Evolutionary conservation across 768 basidiomycete species (phyloP), one percentile per base, ranked within the genome.

Genomic region (Phaffia tasmanica): DNA sequence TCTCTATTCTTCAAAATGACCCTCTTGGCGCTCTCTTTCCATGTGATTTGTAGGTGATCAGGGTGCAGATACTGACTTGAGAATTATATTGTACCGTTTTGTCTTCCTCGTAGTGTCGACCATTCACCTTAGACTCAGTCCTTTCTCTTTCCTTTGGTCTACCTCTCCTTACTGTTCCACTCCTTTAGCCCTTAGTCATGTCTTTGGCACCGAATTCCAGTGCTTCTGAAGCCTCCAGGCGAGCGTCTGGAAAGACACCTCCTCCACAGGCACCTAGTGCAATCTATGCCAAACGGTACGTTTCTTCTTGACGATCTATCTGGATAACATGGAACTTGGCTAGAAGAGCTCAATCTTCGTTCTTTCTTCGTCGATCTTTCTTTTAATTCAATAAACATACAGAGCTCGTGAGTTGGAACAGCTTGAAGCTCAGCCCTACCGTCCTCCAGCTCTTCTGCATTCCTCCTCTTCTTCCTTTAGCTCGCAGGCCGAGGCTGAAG

Each of bases 391-490:
- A 75, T 57, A 49, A 42, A 48, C 29, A 5, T 64, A 3, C 72
- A 93, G 92, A 72, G 88, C 90, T 64, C 81, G 90, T 73, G 91
- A 94, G 77, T 80, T 91, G 50, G 86, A 88, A 74, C 85, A 88
- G 75, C 86, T 87, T 72, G 79, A 76, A 21, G 65, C 79, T 78
- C 80, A 76, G 73, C 83, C 85, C 78, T 92, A 88, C 77, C 81
- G 86, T 72, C 89, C 87, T 70, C 88, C 88, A 75, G 87, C 87
- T 73, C 81, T 90, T 77, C 80, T 85, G 78, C 79, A 79, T 72
- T 76, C 86, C 32, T 63, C 62, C 8, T 50, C 42, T 21, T 69
- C 82, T 81, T 70, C 84, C 11, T 42, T 42, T 83, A 71, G 85
- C 83, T 70, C 86, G 86, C 71, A 51, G 58, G 57, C 42, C 59